These are phyloP conservation scores for Aspergillus sp. DNA, from an alignment of 2,329 filamentous ascomycete species.

Conservation along the genomic window DNA sequence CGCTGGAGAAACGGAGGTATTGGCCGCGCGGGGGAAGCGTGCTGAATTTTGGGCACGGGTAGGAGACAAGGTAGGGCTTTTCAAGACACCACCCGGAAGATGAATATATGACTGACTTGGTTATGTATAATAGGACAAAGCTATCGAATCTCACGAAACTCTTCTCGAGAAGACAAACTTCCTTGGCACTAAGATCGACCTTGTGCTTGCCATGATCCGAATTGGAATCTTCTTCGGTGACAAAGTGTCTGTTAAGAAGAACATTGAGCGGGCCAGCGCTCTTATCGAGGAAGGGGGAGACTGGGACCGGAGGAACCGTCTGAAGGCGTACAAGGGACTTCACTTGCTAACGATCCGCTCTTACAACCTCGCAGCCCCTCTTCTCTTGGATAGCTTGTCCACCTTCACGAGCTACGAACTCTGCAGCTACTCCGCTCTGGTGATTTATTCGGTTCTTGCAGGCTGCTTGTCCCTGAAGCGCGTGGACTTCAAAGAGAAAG, in stretches of 20 bases:
- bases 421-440: constrained; percentile 89
- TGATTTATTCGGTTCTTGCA: constrained; percentile 90
- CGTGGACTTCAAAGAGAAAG: constrained; percentile 98
- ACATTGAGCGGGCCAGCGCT: constrained; percentile 77
- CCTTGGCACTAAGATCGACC: constrained; percentile 91
- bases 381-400: constrained; percentile 91
- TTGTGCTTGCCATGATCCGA: constrained; percentile 92
- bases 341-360: constrained; percentile 87
- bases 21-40: constrained; percentile 84
- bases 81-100: constrained; percentile 3
- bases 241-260: constrained; percentile 85
- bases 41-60: constrained; percentile 95
- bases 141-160: constrained; percentile 82
- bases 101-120: neutral
- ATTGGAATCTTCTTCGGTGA: constrained; percentile 95
- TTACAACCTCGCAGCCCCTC: constrained; percentile 78
- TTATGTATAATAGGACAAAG: constrained; percentile 63
- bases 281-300: constrained; percentile 93
- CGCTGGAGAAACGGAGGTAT: constrained; percentile 90
- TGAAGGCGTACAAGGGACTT: constrained; percentile 97
- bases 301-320: constrained; percentile 94
- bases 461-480: constrained; percentile 91
- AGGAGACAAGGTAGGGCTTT: constrained; percentile 71
- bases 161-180: constrained; percentile 97
- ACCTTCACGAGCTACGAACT: constrained; percentile 99